phyloP scores from a whole-genome alignment of 352 stramenopile species.

The Chrysophaeum taylorii region DNA sequence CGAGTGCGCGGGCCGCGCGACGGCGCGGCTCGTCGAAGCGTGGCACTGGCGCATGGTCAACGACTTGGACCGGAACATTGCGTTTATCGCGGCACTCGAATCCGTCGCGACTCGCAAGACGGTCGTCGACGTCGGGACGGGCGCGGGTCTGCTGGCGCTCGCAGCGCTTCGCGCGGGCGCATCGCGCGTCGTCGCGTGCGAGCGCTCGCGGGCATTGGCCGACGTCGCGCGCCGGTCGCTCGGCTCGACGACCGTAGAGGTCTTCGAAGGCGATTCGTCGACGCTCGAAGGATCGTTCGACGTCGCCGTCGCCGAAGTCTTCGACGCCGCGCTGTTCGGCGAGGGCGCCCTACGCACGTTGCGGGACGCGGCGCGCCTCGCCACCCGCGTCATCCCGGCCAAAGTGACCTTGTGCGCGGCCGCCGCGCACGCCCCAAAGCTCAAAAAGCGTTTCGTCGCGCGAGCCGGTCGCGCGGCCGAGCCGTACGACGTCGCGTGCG shows the following conservation, averaged over 20 bases:
- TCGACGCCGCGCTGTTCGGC: slow-evolving; percentile 74
- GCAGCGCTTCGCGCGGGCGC: slow-evolving; percentile 68
- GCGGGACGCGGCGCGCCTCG: slow-evolving; percentile 57
- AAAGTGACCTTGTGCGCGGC: slow-evolving; percentile 50
- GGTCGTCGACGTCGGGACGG: slow-evolving; percentile 49
- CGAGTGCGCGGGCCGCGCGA: background rate
- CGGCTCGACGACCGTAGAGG: slow-evolving; percentile 20
- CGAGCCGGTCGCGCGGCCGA: background rate
- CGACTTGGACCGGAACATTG: slow-evolving; percentile 37
- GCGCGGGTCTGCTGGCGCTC: slow-evolving; percentile 60
- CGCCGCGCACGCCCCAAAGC: background rate
- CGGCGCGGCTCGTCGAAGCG: slow-evolving; percentile 19
- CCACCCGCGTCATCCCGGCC: slow-evolving; percentile 55
- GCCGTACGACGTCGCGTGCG: background rate
- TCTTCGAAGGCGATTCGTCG: slow-evolving; percentile 10
- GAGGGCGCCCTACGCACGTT: slow-evolving; percentile 71
- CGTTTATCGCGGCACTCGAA: slow-evolving; percentile 38
- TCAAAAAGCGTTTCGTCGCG: background rate
- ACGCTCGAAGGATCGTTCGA: slow-evolving; percentile 44
- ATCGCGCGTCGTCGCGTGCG: slow-evolving; percentile 73
- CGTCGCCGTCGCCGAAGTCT: slow-evolving; percentile 79
- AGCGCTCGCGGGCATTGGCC: slow-evolving; percentile 73
- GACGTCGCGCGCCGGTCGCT: slow-evolving; percentile 48
- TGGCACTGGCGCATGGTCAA: slow-evolving; percentile 49
- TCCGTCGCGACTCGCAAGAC: background rate